Conservation (phyloP, 768 basidiomycete species). For the Rhizopogon vulgaris region DNA sequence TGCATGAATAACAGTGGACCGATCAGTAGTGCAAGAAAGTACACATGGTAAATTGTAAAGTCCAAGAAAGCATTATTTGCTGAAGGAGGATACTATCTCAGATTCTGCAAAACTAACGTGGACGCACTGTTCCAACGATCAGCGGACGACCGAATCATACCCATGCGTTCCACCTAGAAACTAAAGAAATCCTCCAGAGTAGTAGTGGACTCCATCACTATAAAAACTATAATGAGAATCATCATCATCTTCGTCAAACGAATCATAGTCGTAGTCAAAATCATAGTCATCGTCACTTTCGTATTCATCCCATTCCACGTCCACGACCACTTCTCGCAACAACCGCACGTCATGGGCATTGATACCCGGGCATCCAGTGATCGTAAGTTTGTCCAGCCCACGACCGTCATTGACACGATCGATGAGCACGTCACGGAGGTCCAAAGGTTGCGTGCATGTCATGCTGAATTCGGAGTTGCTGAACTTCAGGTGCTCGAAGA, state of each 20-base stretch:
- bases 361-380: background rate
- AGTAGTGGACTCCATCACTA: background rate
- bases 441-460: background rate
- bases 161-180: background rate
- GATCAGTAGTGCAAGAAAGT: no score
- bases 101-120: background rate
- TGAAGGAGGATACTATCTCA: background rate
- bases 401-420: slow-evolving; percentile 1
- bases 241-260: background rate
- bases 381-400: background rate
- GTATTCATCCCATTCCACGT: background rate
- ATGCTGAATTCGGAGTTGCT: background rate
- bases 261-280: background rate
- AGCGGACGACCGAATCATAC: background rate
- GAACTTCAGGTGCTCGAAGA: background rate
- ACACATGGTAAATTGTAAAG: background rate
- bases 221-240: background rate
- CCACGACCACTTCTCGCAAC: slow-evolving; percentile 1
- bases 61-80: background rate
- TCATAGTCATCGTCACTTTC: background rate
- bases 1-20: no score
- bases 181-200: background rate
- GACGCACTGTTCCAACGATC: background rate
- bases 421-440: slow-evolving; percentile 1
- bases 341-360: background rate